Evolutionary conservation across 202 grass and related monocot species (phyloP).

Genomic region (Cymbopogon flexuosus): DNA sequence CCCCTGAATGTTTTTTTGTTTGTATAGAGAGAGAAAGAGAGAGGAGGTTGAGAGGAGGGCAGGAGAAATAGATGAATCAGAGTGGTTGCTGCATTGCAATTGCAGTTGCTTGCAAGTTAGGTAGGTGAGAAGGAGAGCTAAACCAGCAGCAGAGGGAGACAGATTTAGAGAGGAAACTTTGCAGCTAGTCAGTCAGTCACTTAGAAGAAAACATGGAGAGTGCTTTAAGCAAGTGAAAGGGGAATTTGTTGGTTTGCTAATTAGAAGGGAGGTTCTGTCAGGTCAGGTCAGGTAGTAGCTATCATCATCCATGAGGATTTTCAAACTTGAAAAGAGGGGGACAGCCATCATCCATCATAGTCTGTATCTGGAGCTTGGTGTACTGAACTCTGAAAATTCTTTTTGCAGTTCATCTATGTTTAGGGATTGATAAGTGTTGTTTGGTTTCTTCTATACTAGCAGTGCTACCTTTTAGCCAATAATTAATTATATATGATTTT

Average conservation of each 20-base stretch:
- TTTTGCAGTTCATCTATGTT: slow-evolving; percentile 82
- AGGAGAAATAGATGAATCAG: slow-evolving; percentile 68
- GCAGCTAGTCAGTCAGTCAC: slow-evolving; percentile 70
- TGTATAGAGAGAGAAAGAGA: slow-evolving; percentile 51
- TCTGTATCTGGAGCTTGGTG: slow-evolving; percentile 67
- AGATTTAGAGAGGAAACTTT: slow-evolving; percentile 68
- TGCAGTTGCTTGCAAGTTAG: slow-evolving; percentile 61
- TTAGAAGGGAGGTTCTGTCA: slow-evolving; percentile 36
- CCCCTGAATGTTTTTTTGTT: slow-evolving; percentile 59
- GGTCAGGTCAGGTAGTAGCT: slow-evolving; percentile 44
- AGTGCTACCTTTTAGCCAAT: slow-evolving; percentile 26
- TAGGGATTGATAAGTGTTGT: slow-evolving; percentile 56
- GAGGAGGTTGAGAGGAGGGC: slow-evolving; percentile 48
- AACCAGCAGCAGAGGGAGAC: slow-evolving; percentile 58
- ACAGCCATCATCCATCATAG: slow-evolving; percentile 56
- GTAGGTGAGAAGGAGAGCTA: slow-evolving; percentile 62
- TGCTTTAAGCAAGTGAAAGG: slow-evolving; percentile 28
- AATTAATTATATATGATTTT: not conserved
- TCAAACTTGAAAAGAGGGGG: slow-evolving; percentile 39
- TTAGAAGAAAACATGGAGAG: slow-evolving; percentile 44
- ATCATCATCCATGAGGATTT: slow-evolving; percentile 30
- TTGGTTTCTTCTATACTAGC: slow-evolving; percentile 46
- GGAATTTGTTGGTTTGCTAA: slow-evolving; percentile 46
- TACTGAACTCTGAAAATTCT: slow-evolving; percentile 73
- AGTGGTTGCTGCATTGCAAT: slow-evolving; percentile 61